These are phyloP conservation scores for Trichoderma harzianum DNA, from an alignment of 2,329 filamentous ascomycete species.

Conservation along the genomic window DNA sequence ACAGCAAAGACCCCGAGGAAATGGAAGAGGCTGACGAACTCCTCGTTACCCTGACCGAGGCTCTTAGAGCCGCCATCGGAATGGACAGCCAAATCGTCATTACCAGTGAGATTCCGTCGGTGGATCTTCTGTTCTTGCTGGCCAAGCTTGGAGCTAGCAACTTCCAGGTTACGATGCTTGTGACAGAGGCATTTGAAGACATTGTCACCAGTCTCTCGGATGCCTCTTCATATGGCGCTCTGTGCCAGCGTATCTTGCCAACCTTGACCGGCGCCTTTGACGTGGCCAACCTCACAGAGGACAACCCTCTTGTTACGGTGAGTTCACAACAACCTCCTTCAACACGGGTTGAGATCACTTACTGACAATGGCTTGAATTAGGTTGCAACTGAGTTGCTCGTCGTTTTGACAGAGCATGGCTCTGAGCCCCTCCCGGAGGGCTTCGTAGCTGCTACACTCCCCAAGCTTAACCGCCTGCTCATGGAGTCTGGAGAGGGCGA, in stretches of 20 bases:
- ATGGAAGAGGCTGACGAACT: slow-evolving; percentile 88
- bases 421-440: slow-evolving; percentile 81
- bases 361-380: slow-evolving; percentile 26
- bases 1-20: slow-evolving; percentile 75
- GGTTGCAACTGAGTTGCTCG: slow-evolving; percentile 80
- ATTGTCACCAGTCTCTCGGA: slow-evolving; percentile 69
- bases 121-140: slow-evolving; percentile 82
- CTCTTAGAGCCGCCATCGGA: slow-evolving; percentile 76
- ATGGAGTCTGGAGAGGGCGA: slow-evolving; percentile 84
- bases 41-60: slow-evolving; percentile 83
- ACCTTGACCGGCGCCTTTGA: slow-evolving; percentile 87
- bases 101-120: slow-evolving; percentile 65
- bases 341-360: not conserved
- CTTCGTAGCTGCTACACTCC: slow-evolving; percentile 80
- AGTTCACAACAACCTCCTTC: slow-evolving; percentile 25
- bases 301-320: slow-evolving; percentile 77
- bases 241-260: slow-evolving; percentile 84
- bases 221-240: slow-evolving; percentile 65
- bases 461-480: slow-evolving; percentile 79
- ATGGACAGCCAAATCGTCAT: slow-evolving; percentile 74
- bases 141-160: slow-evolving; percentile 85
- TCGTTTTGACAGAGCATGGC: slow-evolving; percentile 76
- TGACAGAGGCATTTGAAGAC: slow-evolving; percentile 88
- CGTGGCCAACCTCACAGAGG: slow-evolving; percentile 78
- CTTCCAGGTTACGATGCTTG: slow-evolving; percentile 84